phyloP scores from a whole-genome alignment of 1,139 yeast species.

The Groenewaldozyma auringiensis region DNA sequence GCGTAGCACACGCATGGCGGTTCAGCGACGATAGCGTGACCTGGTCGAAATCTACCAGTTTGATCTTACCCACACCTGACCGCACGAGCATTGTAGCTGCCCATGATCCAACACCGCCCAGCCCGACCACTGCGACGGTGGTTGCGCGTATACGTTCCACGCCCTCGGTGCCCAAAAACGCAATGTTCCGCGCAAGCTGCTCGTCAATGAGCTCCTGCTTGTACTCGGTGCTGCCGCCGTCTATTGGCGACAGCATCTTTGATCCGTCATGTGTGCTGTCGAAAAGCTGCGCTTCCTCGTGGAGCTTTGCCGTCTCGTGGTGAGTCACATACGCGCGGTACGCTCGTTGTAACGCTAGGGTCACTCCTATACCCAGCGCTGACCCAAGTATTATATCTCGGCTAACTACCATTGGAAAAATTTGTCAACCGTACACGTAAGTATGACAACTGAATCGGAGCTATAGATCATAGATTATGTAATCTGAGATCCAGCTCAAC shows the following conservation, averaged over 20 bases:
- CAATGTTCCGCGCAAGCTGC: slow-evolving; percentile 88
- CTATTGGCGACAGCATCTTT: background rate
- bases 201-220: slow-evolving; percentile 69
- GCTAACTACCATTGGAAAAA: background rate
- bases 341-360: background rate
- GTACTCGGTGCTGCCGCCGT: slow-evolving; percentile 30
- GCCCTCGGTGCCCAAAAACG: slow-evolving; percentile 82
- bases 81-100: slow-evolving; percentile 87
- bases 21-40: slow-evolving; percentile 86
- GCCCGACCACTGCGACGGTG: slow-evolving; percentile 84
- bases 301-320: background rate
- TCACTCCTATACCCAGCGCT: background rate
- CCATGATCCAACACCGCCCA: slow-evolving; percentile 99
- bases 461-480: too few species aligned
- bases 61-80: slow-evolving; percentile 72
- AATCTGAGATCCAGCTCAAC: too few species aligned
- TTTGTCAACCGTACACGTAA: too few species aligned
- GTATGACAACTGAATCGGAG: too few species aligned
- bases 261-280: background rate
- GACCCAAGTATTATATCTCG: background rate
- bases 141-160: slow-evolving; percentile 68
- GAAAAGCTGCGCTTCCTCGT: background rate
- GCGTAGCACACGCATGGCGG: slow-evolving; percentile 87
- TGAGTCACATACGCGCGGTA: background rate
- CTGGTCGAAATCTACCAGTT: slow-evolving; percentile 90